Evolutionary conservation across 2,329 filamentous ascomycete genomes (phyloP).

Genomic region (Talaromyces sp.): DNA sequence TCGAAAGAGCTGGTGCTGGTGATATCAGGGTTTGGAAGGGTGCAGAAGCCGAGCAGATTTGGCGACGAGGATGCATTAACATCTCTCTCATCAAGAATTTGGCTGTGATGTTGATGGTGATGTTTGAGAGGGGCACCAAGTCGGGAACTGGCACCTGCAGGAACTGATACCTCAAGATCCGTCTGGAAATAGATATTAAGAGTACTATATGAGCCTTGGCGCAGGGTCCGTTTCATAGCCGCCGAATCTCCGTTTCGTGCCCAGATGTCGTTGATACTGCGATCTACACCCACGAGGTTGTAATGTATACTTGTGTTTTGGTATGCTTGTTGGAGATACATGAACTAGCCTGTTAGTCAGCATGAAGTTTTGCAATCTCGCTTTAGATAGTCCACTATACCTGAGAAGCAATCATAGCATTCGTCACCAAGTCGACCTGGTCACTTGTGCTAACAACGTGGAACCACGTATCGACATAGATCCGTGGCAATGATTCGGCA

Average conservation of each 20-base stretch:
- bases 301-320: constrained; percentile 47
- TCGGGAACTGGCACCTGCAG: constrained; percentile 24
- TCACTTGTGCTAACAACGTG: constrained; percentile 40
- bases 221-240: constrained; percentile 53
- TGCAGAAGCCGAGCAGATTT: constrained; percentile 54
- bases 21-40: constrained; percentile 44
- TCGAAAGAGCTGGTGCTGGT: constrained; percentile 35
- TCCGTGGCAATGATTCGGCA: constrained; percentile 22
- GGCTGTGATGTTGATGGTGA: not conserved
- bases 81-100: constrained; percentile 27
- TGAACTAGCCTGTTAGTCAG: constrained; percentile 23
- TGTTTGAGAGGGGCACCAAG: constrained; percentile 12
- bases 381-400: constrained; percentile 23
- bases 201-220: constrained; percentile 52
- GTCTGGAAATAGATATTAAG: constrained; percentile 62
- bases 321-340: constrained; percentile 48
- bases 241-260: constrained; percentile 49
- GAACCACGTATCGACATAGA: constrained; percentile 43
- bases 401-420: constrained; percentile 36
- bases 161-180: constrained; percentile 40
- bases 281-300: constrained; percentile 48
- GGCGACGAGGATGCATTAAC: constrained; percentile 22
- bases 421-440: constrained; percentile 28
- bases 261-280: constrained; percentile 55
- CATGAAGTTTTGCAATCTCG: not conserved